Evolutionary conservation across 805 yeast species (phyloP).

Genomic region (Ogataea wickerhamii): DNA sequence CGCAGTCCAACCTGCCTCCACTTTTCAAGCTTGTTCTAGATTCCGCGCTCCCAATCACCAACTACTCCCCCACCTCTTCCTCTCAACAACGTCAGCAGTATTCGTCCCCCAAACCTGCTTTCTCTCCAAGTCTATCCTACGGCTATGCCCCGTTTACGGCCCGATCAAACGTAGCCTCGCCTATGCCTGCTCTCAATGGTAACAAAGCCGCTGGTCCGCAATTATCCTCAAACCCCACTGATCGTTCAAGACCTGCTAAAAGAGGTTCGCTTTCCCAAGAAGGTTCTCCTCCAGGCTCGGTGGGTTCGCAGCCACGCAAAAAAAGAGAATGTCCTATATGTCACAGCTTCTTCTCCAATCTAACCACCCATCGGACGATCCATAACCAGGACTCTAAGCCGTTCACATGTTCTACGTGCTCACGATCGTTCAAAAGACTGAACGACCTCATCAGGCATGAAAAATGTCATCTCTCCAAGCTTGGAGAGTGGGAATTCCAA

Average conservation of each 20-base stretch:
- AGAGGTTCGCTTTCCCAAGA: slow-evolving; percentile 2
- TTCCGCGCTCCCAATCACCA: slow-evolving; percentile 23
- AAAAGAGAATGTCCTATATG: slow-evolving; percentile 38
- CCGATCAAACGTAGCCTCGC: slow-evolving; percentile 5
- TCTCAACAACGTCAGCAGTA: background rate
- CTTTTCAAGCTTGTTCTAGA: slow-evolving; percentile 25
- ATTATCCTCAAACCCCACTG: slow-evolving; percentile 1
- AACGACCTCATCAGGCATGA: slow-evolving; percentile 84
- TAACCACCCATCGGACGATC: slow-evolving; percentile 80
- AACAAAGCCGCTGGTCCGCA: slow-evolving; percentile 7
- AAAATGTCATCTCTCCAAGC: slow-evolving; percentile 80
- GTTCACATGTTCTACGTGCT: slow-evolving; percentile 71
- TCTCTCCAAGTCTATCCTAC: slow-evolving; percentile 1
- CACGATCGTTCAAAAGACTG: slow-evolving; percentile 82
- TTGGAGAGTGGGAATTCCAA: slow-evolving; percentile 62
- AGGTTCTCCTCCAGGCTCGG: slow-evolving; percentile 7
- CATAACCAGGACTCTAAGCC: slow-evolving; percentile 76
- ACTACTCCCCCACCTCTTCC: slow-evolving; percentile 8
- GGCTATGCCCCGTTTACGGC: slow-evolving; percentile 7
- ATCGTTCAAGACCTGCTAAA: background rate
- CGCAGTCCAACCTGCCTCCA: slow-evolving; percentile 20
- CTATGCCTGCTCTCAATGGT: slow-evolving; percentile 6
- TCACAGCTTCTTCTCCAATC: slow-evolving; percentile 58
- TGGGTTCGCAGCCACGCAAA: slow-evolving; percentile 26
- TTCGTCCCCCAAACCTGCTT: background rate